These are phyloP conservation scores for Mrakia frigida DNA, from an alignment of 768 basidiomycete species.

Conservation along the genomic window DNA sequence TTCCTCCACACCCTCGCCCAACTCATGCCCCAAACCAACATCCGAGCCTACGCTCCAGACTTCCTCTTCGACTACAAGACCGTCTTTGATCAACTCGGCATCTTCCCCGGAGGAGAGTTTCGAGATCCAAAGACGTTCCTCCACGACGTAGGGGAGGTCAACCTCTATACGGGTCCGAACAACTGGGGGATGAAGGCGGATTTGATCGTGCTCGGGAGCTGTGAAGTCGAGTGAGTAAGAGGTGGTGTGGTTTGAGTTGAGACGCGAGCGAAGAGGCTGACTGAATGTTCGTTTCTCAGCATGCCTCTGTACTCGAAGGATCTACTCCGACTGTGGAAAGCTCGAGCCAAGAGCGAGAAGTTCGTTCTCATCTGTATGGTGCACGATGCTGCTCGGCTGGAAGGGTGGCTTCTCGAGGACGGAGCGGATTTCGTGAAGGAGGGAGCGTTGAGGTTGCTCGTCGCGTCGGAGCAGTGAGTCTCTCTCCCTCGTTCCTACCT, in stretches of 20 bases:
- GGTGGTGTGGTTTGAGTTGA: too few species aligned
- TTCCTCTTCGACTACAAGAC: constrained; percentile 23
- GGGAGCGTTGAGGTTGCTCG: constrained; percentile 45
- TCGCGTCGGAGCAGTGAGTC: constrained; percentile 49
- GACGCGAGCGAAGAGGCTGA: background rate
- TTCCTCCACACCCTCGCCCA: constrained; percentile 14
- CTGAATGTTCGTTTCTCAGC: background rate
- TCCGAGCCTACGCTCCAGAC: constrained; percentile 17
- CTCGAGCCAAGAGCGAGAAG: constrained; percentile 38
- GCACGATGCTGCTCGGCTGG: constrained; percentile 43
- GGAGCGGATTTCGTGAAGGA: constrained; percentile 47
- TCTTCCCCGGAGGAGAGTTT: constrained; percentile 10
- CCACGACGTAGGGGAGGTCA: constrained; percentile 37
- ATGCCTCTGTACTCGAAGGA: constrained; percentile 17
- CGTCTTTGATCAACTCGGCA: constrained; percentile 19
- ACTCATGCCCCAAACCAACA: constrained; percentile 9
- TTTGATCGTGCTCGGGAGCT: constrained; percentile 48
- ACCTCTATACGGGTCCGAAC: constrained; percentile 33
- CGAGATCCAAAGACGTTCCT: constrained; percentile 40
- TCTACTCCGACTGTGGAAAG: constrained; percentile 14
- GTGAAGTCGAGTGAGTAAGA: constrained; percentile 49
- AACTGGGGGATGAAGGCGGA: constrained; percentile 37
- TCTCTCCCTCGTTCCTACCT: background rate
- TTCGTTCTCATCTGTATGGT: constrained; percentile 49
- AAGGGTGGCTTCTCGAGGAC: constrained; percentile 43